Evolutionary conservation across 805 yeast genomes (phyloP).

Genomic region (Yarrowia hollandica): DNA sequence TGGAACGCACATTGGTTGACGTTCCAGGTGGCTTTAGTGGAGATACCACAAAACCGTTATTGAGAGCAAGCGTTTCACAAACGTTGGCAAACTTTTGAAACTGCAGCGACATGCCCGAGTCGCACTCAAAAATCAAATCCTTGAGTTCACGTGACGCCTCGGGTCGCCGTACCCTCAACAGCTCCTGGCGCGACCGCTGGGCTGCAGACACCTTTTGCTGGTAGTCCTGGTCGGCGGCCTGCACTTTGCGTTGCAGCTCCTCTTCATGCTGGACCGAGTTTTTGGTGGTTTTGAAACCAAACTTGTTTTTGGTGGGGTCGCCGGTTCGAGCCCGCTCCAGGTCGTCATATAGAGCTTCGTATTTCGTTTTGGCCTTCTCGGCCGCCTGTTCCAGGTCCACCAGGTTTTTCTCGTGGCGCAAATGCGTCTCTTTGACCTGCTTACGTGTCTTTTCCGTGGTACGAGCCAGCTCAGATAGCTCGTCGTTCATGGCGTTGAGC

Average conservation of each 20-base stretch:
- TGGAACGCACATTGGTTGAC: conserved; percentile 52
- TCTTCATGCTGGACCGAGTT: conserved; percentile 87
- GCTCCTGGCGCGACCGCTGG: conserved; percentile 69
- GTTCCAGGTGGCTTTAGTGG: conserved; percentile 59
- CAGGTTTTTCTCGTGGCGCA: conserved; percentile 79
- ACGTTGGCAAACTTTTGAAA: conserved; percentile 85
- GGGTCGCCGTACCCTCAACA: conserved; percentile 75
- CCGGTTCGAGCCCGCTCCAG: conserved; percentile 75
- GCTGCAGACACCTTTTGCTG: conserved; percentile 72
- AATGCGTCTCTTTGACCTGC: conserved; percentile 74
- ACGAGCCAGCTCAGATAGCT: conserved; percentile 66
- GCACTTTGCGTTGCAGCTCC: conserved; percentile 76
- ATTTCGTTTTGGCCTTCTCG: conserved; percentile 81
- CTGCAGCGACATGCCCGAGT: conserved; percentile 85
- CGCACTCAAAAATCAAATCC: conserved; percentile 79
- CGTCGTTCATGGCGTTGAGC: conserved; percentile 81
- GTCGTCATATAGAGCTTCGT: conserved; percentile 79
- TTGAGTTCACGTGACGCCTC: conserved; percentile 67
- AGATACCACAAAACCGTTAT: conserved; percentile 77
- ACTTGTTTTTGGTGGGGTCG: conserved; percentile 82
- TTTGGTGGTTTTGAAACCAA: conserved; percentile 74
- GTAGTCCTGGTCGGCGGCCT: conserved; percentile 83
- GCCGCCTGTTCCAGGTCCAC: conserved; percentile 78
- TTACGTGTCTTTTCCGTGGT: conserved; percentile 75
- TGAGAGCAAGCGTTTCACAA: conserved; percentile 78